Percentiles rank a stretch among this genome's conserved stretches.
Conservation (phyloP, 257 asterid genomes). For the Linderniella brevidens region DNA sequence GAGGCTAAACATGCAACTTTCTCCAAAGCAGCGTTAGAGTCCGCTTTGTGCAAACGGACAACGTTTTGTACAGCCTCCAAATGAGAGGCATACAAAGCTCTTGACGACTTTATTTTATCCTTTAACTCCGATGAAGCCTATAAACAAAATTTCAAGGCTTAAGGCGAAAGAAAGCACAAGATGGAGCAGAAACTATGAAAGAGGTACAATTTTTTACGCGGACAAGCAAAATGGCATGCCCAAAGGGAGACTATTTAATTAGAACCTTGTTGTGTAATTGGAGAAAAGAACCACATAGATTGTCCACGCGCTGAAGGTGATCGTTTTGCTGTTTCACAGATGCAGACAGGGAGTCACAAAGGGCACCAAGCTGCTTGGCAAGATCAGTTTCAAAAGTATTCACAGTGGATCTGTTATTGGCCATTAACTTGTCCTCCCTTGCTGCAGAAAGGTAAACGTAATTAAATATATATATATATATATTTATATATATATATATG, state of each 20-base stretch:
- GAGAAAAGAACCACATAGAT: slow-evolving; percentile 34
- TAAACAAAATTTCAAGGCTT: background rate
- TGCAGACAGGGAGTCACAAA: slow-evolving; percentile 28
- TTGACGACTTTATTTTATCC: slow-evolving; percentile 32
- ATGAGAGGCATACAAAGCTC: slow-evolving; percentile 37
- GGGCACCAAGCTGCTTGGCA: slow-evolving; percentile 32
- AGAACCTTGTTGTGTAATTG: slow-evolving; percentile 42
- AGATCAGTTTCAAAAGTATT: slow-evolving; percentile 46
- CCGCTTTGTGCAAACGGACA: slow-evolving; percentile 47
- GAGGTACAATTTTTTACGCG: background rate
- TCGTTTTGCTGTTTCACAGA: slow-evolving; percentile 43
- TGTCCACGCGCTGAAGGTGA: slow-evolving; percentile 42
- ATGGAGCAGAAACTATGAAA: background rate
- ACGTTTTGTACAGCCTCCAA: slow-evolving; percentile 63
- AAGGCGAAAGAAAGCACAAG: background rate
- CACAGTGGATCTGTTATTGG: slow-evolving; percentile 43
- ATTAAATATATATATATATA: background rate
- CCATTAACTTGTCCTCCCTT: slow-evolving; percentile 48
- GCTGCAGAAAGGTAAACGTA: slow-evolving; percentile 19
- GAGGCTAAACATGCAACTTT: slow-evolving; percentile 37
- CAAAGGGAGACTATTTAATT: no score
- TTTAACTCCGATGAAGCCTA: slow-evolving; percentile 39
- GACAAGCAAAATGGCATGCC: no score
- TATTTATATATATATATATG: background rate
- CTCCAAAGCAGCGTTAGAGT: slow-evolving; percentile 45